Percentiles rank a stretch among this genome's conserved stretches.
Conservation (phyloP, 2,329 filamentous ascomycete species). For the Pseudocercospora fijiensis region DNA sequence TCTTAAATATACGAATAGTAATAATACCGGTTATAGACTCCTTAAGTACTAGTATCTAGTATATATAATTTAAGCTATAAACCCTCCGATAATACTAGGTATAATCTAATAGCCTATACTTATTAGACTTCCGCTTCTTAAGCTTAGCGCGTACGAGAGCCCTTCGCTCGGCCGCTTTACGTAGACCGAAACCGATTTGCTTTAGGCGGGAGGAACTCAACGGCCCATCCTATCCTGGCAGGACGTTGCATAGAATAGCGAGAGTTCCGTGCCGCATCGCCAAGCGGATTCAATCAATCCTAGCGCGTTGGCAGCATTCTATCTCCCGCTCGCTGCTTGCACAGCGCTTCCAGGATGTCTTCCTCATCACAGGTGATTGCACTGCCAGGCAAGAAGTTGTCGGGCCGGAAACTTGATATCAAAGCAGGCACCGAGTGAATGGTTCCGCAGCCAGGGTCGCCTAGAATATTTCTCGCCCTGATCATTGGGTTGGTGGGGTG, state of each 20-base stretch:
- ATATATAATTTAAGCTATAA: too few species aligned
- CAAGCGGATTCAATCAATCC: constrained; percentile 3
- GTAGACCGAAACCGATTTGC: neutral
- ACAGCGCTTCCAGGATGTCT: constrained; percentile 1
- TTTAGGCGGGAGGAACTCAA: neutral
- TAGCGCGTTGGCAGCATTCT: constrained; percentile 10
- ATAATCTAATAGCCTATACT: too few species aligned
- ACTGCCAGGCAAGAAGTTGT: neutral
- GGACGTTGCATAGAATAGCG: neutral
- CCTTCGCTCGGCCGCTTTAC: too few species aligned
- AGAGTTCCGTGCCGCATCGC: constrained; percentile 6
- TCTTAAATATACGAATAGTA: too few species aligned
- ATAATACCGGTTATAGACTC: too few species aligned
- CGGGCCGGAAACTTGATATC: neutral
- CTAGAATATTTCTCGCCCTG: constrained; percentile 9
- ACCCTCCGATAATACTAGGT: too few species aligned
- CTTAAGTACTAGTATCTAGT: too few species aligned
- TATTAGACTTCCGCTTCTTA: too few species aligned
- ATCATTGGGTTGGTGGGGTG: constrained; percentile 19
- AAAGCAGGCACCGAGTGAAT: neutral
- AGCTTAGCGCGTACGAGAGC: too few species aligned
- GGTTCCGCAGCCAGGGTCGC: constrained; percentile 10
- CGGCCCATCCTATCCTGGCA: neutral
- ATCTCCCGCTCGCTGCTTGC: constrained; percentile 5
- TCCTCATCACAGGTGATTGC: neutral